These are phyloP conservation scores for Syncephalastrum racemosum DNA, from an alignment of 371 early-diverging fungal species.

Conservation along the genomic window DNA sequence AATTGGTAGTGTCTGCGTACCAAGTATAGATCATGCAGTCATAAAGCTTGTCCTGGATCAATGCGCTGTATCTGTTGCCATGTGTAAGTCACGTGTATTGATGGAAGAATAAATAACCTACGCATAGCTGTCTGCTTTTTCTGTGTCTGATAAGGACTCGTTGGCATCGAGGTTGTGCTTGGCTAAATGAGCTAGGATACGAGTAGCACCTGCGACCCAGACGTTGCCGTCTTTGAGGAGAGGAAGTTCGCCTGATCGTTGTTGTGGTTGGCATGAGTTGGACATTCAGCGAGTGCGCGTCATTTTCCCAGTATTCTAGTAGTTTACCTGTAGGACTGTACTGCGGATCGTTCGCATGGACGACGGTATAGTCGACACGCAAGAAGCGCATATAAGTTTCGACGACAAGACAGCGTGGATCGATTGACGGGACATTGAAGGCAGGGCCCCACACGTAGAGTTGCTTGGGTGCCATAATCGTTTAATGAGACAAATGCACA, in stretches of 20 bases:
- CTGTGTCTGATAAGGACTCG: slow-evolving; percentile 40
- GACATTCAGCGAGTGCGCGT: background rate
- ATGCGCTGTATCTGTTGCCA: slow-evolving; percentile 39
- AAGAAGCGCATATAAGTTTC: slow-evolving; percentile 56
- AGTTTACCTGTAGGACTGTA: slow-evolving; percentile 55
- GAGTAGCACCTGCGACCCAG: slow-evolving; percentile 60
- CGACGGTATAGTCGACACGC: slow-evolving; percentile 44
- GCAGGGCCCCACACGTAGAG: slow-evolving; percentile 62
- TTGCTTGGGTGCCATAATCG: slow-evolving; percentile 32
- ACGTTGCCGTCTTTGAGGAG: slow-evolving; percentile 55
- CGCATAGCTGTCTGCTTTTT: slow-evolving; percentile 56
- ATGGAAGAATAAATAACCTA: slow-evolving; percentile 18
- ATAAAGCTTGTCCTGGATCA: slow-evolving; percentile 52
- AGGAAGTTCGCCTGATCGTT: slow-evolving; percentile 56
- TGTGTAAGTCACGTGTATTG: background rate
- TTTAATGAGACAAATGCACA: slow-evolving; percentile 1
- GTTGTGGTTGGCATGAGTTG: background rate
- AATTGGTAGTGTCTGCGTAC: slow-evolving; percentile 73
- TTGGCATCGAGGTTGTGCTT: slow-evolving; percentile 52
- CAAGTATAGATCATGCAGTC: slow-evolving; percentile 67
- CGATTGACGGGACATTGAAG: slow-evolving; percentile 60
- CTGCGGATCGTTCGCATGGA: slow-evolving; percentile 56
- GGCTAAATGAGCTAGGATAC: slow-evolving; percentile 51
- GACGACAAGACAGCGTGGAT: slow-evolving; percentile 57
- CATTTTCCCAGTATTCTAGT: background rate